A percentile compares a stretch with the other conserved stretches of the same genome.
These are phyloP conservation scores for Chiua virens DNA, from an alignment of 768 basidiomycete species.

Conservation along the genomic window DNA sequence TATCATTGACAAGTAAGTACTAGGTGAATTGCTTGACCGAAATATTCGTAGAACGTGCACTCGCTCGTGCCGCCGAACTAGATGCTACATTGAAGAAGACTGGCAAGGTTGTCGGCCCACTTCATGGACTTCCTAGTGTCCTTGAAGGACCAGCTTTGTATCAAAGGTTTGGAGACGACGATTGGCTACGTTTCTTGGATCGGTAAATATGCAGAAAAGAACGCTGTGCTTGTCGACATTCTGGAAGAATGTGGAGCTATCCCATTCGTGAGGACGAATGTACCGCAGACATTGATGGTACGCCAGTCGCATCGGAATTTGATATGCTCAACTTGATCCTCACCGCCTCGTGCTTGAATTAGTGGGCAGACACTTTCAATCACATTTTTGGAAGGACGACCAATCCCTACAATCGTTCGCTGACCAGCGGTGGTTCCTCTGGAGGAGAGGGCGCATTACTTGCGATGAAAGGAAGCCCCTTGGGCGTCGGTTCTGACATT, in stretches of 20 bases:
- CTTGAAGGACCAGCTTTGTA: constrained; percentile 70
- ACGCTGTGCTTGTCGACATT: constrained; percentile 65
- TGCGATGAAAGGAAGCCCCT: constrained; percentile 41
- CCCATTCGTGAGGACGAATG: constrained; percentile 69
- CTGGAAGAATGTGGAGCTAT: constrained; percentile 69
- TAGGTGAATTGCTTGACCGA: constrained; percentile 84
- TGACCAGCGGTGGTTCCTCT: constrained; percentile 79
- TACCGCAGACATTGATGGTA: constrained; percentile 78
- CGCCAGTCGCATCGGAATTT: neutral
- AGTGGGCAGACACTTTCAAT: constrained; percentile 72
- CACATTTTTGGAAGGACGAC: constrained; percentile 69
- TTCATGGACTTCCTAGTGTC: constrained; percentile 78
- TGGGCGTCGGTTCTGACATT: constrained; percentile 80
- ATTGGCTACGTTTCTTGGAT: constrained; percentile 80
- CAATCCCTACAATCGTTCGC: constrained; percentile 71
- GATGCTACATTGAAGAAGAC: constrained; percentile 62
- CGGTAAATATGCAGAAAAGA: constrained; percentile 54
- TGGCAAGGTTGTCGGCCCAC: constrained; percentile 65
- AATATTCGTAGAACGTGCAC: constrained; percentile 74
- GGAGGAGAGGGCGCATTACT: constrained; percentile 86
- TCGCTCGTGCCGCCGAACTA: constrained; percentile 60
- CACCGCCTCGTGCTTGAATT: neutral
- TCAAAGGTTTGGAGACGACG: constrained; percentile 68
- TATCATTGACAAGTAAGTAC: neutral
- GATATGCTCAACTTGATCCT: neutral